Conservation (phyloP, 345 rosid species). For the Syzygium oleosum region DNA sequence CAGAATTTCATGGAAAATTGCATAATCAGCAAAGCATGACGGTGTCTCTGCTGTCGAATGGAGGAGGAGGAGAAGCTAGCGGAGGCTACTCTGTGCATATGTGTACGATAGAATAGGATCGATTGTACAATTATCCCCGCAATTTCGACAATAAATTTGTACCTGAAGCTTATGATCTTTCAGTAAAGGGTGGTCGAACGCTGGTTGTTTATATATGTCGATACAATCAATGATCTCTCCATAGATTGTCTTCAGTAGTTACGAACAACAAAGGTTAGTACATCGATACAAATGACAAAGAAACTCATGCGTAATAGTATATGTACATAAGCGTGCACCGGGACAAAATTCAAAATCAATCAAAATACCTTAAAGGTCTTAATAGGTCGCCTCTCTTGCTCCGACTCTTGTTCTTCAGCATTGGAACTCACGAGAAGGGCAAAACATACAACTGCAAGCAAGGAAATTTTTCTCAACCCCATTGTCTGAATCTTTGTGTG, state of each 20-base stretch:
- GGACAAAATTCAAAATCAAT: neutral
- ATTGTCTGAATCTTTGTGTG: neutral
- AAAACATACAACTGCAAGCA: neutral
- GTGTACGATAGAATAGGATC: too few species aligned
- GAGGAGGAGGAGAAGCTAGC: too few species aligned
- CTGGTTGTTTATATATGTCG: neutral
- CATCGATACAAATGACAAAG: neutral
- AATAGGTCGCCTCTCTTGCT: neutral
- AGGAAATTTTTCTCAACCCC: neutral
- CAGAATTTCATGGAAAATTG: too few species aligned
- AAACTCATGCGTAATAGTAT: too few species aligned
- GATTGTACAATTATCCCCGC: neutral
- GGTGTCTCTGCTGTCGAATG: too few species aligned
- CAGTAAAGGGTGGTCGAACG: neutral
- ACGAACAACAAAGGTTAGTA: neutral
- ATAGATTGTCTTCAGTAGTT: neutral
- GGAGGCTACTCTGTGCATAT: too few species aligned
- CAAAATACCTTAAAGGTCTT: neutral
- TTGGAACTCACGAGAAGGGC: neutral
- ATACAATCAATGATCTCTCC: neutral
- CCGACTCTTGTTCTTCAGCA: neutral
- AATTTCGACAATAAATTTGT: neutral
- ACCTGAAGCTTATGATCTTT: neutral
- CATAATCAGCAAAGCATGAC: too few species aligned
- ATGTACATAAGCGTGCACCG: too few species aligned